phyloP scores from a whole-genome alignment of 331 rosid genomes.

The Acacia concinna region DNA sequence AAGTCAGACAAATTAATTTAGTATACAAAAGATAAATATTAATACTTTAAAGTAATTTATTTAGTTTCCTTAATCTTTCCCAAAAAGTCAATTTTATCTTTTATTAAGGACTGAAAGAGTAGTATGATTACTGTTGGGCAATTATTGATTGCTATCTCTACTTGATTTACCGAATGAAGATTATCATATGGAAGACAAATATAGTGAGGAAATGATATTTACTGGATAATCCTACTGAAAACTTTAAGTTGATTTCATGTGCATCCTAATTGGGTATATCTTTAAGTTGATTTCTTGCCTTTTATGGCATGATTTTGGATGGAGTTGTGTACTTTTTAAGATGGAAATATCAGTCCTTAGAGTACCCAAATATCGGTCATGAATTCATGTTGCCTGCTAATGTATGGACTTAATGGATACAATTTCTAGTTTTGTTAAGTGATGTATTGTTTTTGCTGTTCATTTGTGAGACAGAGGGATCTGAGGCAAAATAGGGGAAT shows the following conservation, averaged over 20 bases:
- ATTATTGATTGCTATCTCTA: neutral
- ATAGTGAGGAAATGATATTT: neutral
- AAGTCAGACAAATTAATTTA: no score
- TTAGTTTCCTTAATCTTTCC: no score
- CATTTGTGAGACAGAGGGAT: slow-evolving; percentile 59
- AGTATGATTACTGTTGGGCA: neutral
- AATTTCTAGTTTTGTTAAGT: neutral
- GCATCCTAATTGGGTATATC: neutral
- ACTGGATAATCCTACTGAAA: neutral
- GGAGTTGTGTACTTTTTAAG: slow-evolving; percentile 12
- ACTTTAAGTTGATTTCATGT: no score
- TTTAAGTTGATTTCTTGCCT: slow-evolving; percentile 12
- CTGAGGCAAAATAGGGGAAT: slow-evolving; percentile 47
- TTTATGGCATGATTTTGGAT: slow-evolving; percentile 15
- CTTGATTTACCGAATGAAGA: neutral
- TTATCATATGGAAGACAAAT: neutral
- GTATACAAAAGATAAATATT: no score
- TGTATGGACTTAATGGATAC: neutral
- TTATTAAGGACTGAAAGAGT: no score
- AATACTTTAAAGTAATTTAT: no score
- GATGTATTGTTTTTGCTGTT: slow-evolving; percentile 4
- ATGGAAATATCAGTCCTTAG: slow-evolving; percentile 12
- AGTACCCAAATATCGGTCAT: neutral
- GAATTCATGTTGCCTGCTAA: slow-evolving; percentile 21
- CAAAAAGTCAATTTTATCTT: no score